Evolutionary conservation across 352 stramenopile genomes (phyloP).

Genomic region (Phytophthora fragariae): DNA sequence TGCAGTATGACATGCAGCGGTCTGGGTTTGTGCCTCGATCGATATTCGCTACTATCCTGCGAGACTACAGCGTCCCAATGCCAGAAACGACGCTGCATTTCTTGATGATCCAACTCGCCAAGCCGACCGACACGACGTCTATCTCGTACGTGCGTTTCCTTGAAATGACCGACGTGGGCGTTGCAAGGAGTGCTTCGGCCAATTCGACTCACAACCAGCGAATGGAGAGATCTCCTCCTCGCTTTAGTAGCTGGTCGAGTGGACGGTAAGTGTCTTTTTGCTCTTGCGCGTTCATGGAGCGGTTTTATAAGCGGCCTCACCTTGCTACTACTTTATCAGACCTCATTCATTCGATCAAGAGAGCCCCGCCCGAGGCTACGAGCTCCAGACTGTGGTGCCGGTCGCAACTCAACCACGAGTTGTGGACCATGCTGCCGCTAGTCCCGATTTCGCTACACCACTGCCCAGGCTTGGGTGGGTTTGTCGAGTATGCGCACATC

Average conservation of each 20-base stretch:
- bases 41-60: constrained; percentile 49
- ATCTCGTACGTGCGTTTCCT: constrained; percentile 69
- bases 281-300: not conserved
- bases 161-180: constrained; percentile 50
- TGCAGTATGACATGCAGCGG: constrained; percentile 48
- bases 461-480: constrained; percentile 62
- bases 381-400: constrained; percentile 46
- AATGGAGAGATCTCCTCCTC: constrained; percentile 18
- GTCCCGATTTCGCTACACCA: constrained; percentile 38
- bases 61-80: constrained; percentile 46
- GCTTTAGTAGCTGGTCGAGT: constrained; percentile 12
- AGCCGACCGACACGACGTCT: constrained; percentile 55
- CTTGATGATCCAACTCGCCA: constrained; percentile 56
- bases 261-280: constrained; percentile 8
- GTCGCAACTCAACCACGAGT: constrained; percentile 35
- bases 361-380: constrained; percentile 24
- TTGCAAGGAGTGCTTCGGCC: constrained; percentile 21
- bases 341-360: constrained; percentile 26
- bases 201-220: constrained; percentile 15
- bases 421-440: constrained; percentile 41
- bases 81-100: constrained; percentile 57
- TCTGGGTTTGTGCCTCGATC: constrained; percentile 52
- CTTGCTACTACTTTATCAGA: not conserved
- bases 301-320: not conserved
- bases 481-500: constrained; percentile 71